Evolutionary conservation across 257 asterid genomes (phyloP).

Genomic region (Gynochthodes officinalis): DNA sequence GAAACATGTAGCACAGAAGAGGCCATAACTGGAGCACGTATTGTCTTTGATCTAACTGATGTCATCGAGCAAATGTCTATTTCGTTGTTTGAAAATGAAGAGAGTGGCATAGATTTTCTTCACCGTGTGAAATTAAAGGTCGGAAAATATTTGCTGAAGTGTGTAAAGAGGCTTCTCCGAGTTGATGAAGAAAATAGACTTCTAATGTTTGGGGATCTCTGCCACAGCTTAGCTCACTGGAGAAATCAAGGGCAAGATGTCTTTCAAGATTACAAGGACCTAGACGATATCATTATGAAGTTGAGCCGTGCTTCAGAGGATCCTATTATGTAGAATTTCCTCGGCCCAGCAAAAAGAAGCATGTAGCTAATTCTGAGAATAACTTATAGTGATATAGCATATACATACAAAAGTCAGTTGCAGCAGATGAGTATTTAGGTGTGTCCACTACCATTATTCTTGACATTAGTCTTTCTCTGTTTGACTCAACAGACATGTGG

Average conservation of each 20-base stretch:
- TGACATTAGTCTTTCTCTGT: no score
- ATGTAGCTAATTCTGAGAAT: background rate
- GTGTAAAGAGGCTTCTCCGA: slow-evolving; percentile 53
- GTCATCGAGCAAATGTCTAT: slow-evolving; percentile 35
- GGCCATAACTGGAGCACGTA: slow-evolving; percentile 58
- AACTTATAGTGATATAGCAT: background rate
- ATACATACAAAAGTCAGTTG: background rate
- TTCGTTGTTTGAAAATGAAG: slow-evolving; percentile 59
- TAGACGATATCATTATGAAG: slow-evolving; percentile 40
- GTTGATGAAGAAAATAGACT: slow-evolving; percentile 20
- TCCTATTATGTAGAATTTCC: slow-evolving; percentile 9
- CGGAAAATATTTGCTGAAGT: slow-evolving; percentile 46
- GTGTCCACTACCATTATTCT: background rate
- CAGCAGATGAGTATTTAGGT: background rate
- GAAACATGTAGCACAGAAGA: slow-evolving; percentile 42
- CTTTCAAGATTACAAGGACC: slow-evolving; percentile 36
- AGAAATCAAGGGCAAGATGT: slow-evolving; percentile 49
- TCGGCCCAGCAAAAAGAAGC: background rate
- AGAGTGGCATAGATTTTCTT: slow-evolving; percentile 39
- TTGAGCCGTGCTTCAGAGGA: slow-evolving; percentile 29
- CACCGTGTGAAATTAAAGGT: slow-evolving; percentile 47
- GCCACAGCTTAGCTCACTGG: slow-evolving; percentile 49
- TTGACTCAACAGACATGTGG: background rate
- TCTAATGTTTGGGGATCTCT: slow-evolving; percentile 51
- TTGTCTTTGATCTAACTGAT: slow-evolving; percentile 60